Base-by-base conservation (phyloP, 2,329 filamentous ascomycete genomes). In the Ophiostoma pallidulum region DNA sequence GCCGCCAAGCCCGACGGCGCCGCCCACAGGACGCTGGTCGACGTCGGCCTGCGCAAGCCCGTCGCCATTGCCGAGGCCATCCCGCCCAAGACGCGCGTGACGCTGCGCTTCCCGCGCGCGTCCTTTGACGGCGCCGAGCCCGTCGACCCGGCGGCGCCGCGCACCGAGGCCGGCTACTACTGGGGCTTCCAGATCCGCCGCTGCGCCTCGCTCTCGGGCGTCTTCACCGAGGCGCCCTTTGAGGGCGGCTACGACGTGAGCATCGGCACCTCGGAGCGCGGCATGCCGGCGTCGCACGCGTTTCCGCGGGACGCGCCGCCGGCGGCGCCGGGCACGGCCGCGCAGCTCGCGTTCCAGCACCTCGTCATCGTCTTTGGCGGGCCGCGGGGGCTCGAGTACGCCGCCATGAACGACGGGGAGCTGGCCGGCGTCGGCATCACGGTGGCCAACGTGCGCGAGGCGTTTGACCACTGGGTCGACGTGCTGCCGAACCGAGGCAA, bases 381-480 rank as follows among this genome's bases (percentile, higher is more conserved):
- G 0, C 84, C 89, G 0, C 77, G 83, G 28, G 87, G 88, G 1
- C 68, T 94, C 13, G 88, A 94, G 61, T 82, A 77, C 45, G 86
- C 86, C 0, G 78, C 86, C 4, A 72, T 75, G 65, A 78, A 78
- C 52, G 75, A 79, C 54, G 64, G 67, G 19, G 65, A 74, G 44
- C 64, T 84, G 29, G 68, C 67, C 41, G 70, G 68, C 38, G 80
- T 80, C 61, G 82, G 79, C 0, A 76, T 91, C 13, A 69, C 72
- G 6, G 79, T 80, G 29, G 70, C 71, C 20, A 80, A 78, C 52
- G 82, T 81, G 8, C 76, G 72, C 54, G 78, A 86, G 54, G 62
- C 91, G 43, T 94, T 94, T 61, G 88, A 94, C 63, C 74, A 82
- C 56, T 94, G 86, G 86, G 72, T 94, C 16, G 86, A 94, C 62